These are phyloP conservation scores for Pistacia integerrima DNA, from an alignment of 345 rosid species.

Conservation along the genomic window DNA sequence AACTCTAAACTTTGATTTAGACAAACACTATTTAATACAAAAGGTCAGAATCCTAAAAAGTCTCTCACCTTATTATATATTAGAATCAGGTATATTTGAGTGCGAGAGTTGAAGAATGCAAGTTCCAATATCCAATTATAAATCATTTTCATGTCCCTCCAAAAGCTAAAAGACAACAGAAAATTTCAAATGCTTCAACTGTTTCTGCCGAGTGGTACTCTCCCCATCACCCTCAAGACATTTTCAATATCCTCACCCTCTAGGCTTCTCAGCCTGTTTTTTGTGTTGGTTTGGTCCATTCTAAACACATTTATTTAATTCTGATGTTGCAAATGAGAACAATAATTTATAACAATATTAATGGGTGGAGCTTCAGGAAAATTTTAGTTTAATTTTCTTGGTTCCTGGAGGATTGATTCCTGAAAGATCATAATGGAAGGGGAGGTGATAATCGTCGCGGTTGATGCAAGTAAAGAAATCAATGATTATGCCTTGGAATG, in stretches of 20 bases:
- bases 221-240: slow-evolving; percentile 10
- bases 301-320: not conserved
- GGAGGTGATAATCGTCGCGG: slow-evolving; percentile 40
- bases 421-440: slow-evolving; percentile 25
- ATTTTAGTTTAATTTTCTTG: too few relatives aligned
- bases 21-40: slow-evolving; percentile 8
- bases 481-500: slow-evolving; percentile 36
- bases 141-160: slow-evolving; percentile 24
- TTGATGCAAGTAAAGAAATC: slow-evolving; percentile 42
- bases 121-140: not conserved
- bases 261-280: not conserved
- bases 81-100: not conserved
- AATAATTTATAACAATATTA: too few relatives aligned
- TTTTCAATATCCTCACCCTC: not conserved
- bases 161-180: slow-evolving; percentile 20
- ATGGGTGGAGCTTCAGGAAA: too few relatives aligned
- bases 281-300: slow-evolving; percentile 11
- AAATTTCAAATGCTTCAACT: slow-evolving; percentile 25
- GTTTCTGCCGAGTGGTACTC: slow-evolving; percentile 16
- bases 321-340: too few relatives aligned
- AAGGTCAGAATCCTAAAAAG: not conserved
- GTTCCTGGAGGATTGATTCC: too few relatives aligned
- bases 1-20: not conserved
- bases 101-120: not conserved
- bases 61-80: not conserved